Base-by-base conservation (phyloP, 2,329 filamentous ascomycete genomes). In the Endoconidiophora laricicola region DNA sequence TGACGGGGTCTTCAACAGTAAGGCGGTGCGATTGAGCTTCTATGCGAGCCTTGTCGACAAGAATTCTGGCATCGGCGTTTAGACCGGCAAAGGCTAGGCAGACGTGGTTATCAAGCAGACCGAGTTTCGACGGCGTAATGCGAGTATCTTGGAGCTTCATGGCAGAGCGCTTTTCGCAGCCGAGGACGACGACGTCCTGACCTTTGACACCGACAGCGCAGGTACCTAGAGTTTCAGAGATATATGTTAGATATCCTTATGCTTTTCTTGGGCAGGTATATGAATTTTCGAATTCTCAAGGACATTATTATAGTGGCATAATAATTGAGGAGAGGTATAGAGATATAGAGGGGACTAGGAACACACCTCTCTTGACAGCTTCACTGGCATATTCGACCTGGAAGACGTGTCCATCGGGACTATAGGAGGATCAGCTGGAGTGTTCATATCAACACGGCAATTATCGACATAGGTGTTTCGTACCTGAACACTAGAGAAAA, bases 81-180 rank as follows among this genome's bases (percentile, higher is more conserved):
- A 98, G 75, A 53, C 91, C 91, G 55, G 91, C 91, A 60, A 98
- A 98, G 57, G 91, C 91, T 57, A 98, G 84, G 64, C 88, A 93
- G 61, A 94, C 88, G 69, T 98, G 91, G 62, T 81, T 85, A 67
- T 98, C 91, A 62, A 98, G 79, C 57, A 95, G 79, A 60, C 88
- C 87, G 66, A 98, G 95, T 76, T 98, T 98, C 59, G 91, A 96
- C 10, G 91, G 91, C 26, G 91, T 98, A 68, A 98, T 98, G 65
- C 91, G 83, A 52, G 93, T 98, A 68, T 98, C 91, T 75, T 98
- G 91, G 54, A 98, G 80, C 72, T 98, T 98, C 84, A 98, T 95
- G 33, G 91, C 91, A 48, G 91, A 96, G 60, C 90, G 81, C 77
- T 98, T 98, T 72, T 98, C 91, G 69, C 91, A 98, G 60, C 91